phyloP scores from a whole-genome alignment of 2,329 filamentous ascomycete genomes.

The Pyrenochaeta sp. region DNA sequence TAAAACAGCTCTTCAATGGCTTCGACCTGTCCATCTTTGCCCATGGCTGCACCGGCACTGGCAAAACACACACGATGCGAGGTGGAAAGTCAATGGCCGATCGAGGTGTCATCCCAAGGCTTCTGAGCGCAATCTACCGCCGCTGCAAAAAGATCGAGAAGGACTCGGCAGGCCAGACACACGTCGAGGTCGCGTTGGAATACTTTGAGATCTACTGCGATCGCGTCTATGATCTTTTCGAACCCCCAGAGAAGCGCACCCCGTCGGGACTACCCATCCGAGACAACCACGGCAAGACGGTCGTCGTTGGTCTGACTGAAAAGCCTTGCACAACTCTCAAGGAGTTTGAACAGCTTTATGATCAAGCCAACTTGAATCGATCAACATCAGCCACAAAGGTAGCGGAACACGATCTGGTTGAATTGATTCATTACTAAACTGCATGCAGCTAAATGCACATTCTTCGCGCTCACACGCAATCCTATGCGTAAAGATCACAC shows the following conservation, averaged over 20 bases:
- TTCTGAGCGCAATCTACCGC: conserved; percentile 86
- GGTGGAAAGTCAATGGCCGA: conserved; percentile 87
- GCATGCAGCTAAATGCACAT: conserved; percentile 76
- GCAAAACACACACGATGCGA: conserved; percentile 96
- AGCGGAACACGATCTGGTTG: conserved; percentile 14
- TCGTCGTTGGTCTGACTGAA: conserved; percentile 86
- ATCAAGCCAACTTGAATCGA: conserved; percentile 89
- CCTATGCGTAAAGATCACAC: conserved; percentile 85
- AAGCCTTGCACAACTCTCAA: conserved; percentile 82
- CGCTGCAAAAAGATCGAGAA: conserved; percentile 84
- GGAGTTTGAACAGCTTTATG: conserved; percentile 89
- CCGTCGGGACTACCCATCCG: conserved; percentile 80
- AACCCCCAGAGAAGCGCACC: conserved; percentile 85
- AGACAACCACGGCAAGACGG: conserved; percentile 85
- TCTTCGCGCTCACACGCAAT: conserved; percentile 91
- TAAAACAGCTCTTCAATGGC: conserved; percentile 91
- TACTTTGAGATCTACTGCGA: conserved; percentile 99
- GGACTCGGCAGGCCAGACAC: conserved; percentile 74
- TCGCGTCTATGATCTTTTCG: conserved; percentile 90
- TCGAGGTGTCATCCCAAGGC: conserved; percentile 83
- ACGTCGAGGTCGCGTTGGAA: conserved; percentile 77
- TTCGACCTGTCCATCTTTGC: conserved; percentile 79
- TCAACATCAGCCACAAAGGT: conserved; percentile 87
- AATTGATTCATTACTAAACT: conserved; percentile 3
- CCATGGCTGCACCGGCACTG: conserved; percentile 91